phyloP scores from a whole-genome alignment of 1,284 basidiomycete species.

The Puccinia brachypodii region DNA sequence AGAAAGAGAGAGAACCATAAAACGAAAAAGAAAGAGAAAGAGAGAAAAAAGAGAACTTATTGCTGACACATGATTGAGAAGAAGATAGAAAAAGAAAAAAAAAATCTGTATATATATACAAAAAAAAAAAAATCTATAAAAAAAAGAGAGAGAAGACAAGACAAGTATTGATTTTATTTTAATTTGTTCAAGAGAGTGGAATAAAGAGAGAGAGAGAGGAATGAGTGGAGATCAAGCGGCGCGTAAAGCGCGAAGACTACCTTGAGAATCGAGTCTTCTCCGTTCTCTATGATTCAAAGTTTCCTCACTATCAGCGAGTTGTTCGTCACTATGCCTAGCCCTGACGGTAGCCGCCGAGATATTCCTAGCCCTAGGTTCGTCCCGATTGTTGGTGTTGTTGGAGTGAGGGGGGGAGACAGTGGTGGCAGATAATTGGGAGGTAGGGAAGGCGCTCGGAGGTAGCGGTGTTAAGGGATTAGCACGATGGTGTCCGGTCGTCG shows the following conservation, averaged over 20 bases:
- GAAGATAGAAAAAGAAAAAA: neutral
- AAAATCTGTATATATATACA: neutral
- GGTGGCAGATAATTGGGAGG: neutral
- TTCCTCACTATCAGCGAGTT: slow-evolving; percentile 20
- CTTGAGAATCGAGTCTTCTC: slow-evolving; percentile 1
- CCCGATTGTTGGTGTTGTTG: neutral
- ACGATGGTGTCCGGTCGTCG: neutral
- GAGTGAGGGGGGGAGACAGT: neutral
- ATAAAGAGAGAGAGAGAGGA: neutral
- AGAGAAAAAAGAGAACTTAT: neutral
- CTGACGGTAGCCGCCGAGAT: slow-evolving; percentile 23
- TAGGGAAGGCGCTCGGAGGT: slow-evolving; percentile 3
- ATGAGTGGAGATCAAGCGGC: neutral
- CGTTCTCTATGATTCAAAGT: slow-evolving; percentile 7
- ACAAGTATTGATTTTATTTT: no score
- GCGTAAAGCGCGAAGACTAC: slow-evolving; percentile 2
- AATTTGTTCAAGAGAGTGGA: no score
- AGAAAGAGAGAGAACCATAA: neutral
- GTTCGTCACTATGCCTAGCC: neutral
- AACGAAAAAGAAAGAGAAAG: neutral
- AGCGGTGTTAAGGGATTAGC: neutral
- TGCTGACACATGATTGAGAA: neutral
- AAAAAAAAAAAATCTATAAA: neutral
- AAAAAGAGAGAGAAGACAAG: no score
- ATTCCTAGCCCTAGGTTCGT: slow-evolving; percentile 17